Conservation (phyloP, 192 early-diverging fungal species). For the Gonapodya prolifera region DNA sequence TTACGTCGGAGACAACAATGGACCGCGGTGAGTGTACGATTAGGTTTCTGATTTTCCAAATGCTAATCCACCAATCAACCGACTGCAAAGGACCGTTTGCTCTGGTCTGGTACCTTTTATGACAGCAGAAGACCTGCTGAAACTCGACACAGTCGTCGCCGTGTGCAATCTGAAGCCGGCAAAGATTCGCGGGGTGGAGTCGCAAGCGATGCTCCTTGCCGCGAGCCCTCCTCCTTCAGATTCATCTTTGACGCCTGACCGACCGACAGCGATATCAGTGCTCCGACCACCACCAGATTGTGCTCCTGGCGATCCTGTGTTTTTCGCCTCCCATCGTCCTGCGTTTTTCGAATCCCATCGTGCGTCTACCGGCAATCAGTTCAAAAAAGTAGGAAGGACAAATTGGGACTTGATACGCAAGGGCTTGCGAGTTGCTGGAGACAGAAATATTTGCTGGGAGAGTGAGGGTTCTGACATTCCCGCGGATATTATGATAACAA, state of each 20-base stretch:
- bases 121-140: neutral
- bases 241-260: neutral
- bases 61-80: neutral
- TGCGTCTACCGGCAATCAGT: neutral
- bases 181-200: slow-evolving; percentile 2
- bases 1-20: neutral
- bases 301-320: neutral
- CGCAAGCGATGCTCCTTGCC: slow-evolving; percentile 3
- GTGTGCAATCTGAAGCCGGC: slow-evolving; percentile 1
- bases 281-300: neutral
- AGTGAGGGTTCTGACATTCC: neutral
- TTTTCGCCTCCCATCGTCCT: neutral
- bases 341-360: neutral
- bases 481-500: neutral
- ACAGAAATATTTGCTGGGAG: neutral
- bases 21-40: neutral
- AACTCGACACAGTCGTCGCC: neutral
- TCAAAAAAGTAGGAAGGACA: neutral
- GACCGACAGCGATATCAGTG: neutral
- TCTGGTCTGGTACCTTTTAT: neutral
- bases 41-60: neutral
- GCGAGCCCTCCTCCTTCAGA: neutral
- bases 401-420: neutral
- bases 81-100: neutral
- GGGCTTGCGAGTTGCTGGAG: neutral